phyloP scores from a whole-genome alignment of 805 yeast genomes.

The Torulaspora franciscae region DNA sequence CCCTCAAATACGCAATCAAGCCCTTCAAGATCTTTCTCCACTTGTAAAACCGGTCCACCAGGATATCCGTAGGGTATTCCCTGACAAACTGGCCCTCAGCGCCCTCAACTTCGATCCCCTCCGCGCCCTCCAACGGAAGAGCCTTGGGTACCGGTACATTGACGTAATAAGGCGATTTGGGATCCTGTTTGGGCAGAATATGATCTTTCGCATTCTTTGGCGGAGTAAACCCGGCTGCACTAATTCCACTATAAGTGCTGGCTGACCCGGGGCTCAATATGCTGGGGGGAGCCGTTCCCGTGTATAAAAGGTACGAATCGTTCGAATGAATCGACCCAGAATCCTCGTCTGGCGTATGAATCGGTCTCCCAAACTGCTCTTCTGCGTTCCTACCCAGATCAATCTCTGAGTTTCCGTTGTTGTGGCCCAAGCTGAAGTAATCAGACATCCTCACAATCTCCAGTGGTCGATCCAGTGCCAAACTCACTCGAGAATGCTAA shows the following conservation, averaged over 20 bases:
- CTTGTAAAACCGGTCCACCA: slow-evolving; percentile 72
- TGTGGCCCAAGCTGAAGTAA: slow-evolving; percentile 20
- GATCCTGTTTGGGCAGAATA: slow-evolving; percentile 29
- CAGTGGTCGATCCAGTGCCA: background rate
- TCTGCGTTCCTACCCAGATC: background rate
- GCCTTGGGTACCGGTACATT: slow-evolving; percentile 35
- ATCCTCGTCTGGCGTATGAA: slow-evolving; percentile 8
- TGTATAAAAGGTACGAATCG: slow-evolving; percentile 25
- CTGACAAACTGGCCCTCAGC: slow-evolving; percentile 27
- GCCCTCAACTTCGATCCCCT: slow-evolving; percentile 14
- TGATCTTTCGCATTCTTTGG: slow-evolving; percentile 8
- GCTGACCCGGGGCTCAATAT: slow-evolving; percentile 3
- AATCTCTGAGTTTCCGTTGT: slow-evolving; percentile 6
- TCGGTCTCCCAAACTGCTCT: background rate
- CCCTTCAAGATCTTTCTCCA: slow-evolving; percentile 78
- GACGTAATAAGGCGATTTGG: slow-evolving; percentile 33
- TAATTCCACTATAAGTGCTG: slow-evolving; percentile 9
- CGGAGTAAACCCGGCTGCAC: slow-evolving; percentile 8
- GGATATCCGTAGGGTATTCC: slow-evolving; percentile 67
- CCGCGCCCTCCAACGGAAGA: slow-evolving; percentile 12
- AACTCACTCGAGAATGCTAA: background rate
- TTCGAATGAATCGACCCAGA: slow-evolving; percentile 20
- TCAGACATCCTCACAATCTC: slow-evolving; percentile 20
- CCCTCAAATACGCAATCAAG: slow-evolving; percentile 63
- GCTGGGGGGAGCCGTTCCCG: slow-evolving; percentile 17